A percentile compares a stretch with the other conserved stretches of the same genome.
These are phyloP conservation scores for Penicillium argentinense DNA, from an alignment of 495 filamentous ascomycete species.

Conservation along the genomic window DNA sequence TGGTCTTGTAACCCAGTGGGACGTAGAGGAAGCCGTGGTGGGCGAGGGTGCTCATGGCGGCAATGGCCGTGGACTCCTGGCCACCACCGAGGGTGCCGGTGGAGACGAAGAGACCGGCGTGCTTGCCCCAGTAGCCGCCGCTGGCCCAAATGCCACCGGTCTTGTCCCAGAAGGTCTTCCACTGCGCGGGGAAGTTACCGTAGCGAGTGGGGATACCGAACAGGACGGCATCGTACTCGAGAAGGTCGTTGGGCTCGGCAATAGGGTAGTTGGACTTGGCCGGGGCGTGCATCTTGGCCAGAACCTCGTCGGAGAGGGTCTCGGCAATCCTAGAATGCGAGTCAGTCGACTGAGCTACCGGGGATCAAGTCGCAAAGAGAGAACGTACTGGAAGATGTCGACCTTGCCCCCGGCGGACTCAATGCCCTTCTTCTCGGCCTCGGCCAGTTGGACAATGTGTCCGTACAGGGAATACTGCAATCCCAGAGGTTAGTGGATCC, in stretches of 20 bases:
- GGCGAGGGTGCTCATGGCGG: constrained; percentile 80
- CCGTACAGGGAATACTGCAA: constrained; percentile 93
- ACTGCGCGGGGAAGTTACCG: constrained; percentile 97
- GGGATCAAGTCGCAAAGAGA: background rate
- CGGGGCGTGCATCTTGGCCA: constrained; percentile 86
- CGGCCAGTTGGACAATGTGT: constrained; percentile 80
- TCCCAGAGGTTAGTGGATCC: background rate
- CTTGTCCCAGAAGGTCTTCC: constrained; percentile 88
- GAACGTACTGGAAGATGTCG: constrained; percentile 73
- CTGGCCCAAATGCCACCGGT: constrained; percentile 70
- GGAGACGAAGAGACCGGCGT: constrained; percentile 87
- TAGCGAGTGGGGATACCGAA: constrained; percentile 97
- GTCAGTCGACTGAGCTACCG: background rate
- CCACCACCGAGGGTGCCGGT: constrained; percentile 83
- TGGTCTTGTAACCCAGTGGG: constrained; percentile 85
- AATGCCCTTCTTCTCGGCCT: constrained; percentile 88
- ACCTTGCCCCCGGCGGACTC: constrained; percentile 79
- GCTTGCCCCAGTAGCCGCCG: constrained; percentile 85
- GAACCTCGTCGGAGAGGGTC: constrained; percentile 80
- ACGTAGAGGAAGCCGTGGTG: constrained; percentile 98
- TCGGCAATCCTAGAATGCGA: constrained; percentile 63
- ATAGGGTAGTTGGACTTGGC: constrained; percentile 69
- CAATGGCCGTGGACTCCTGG: constrained; percentile 84
- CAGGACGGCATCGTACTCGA: constrained; percentile 84
- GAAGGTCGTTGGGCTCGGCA: constrained; percentile 65